Percentiles rank a stretch among this genome's conserved stretches.
Conservation (phyloP, 1,284 basidiomycete species). For the Sporisorium graminicola region DNA sequence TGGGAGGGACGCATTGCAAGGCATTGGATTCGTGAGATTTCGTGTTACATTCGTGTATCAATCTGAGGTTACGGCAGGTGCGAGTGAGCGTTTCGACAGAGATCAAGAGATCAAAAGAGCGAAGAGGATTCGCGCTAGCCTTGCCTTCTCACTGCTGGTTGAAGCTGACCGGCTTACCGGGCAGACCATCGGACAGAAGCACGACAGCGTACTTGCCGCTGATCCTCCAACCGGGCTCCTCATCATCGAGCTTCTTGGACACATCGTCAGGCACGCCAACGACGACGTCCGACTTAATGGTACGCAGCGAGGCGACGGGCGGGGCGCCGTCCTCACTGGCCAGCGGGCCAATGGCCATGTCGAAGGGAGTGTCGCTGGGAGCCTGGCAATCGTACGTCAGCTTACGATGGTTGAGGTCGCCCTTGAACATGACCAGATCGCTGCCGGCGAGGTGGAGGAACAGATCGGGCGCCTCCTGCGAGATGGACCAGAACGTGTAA, state of each 20-base stretch:
- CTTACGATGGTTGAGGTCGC: constrained; percentile 89
- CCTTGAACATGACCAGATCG: constrained; percentile 96
- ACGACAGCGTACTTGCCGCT: constrained; percentile 80
- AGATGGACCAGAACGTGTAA: constrained; percentile 81
- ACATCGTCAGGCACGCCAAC: constrained; percentile 80
- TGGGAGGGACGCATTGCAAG: too few relatives aligned
- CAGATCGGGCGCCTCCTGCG: constrained; percentile 79
- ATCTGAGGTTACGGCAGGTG: too few relatives aligned
- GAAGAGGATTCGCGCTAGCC: too few relatives aligned
- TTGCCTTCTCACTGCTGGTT: constrained; percentile 40
- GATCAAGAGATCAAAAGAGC: too few relatives aligned
- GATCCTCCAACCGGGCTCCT: constrained; percentile 82
- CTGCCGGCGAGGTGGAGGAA: constrained; percentile 91
- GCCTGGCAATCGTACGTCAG: constrained; percentile 75
- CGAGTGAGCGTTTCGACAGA: too few relatives aligned
- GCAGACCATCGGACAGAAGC: constrained; percentile 54
- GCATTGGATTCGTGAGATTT: not conserved
- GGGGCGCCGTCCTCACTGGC: constrained; percentile 89
- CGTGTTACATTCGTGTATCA: constrained; percentile 4
- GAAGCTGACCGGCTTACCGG: constrained; percentile 51
- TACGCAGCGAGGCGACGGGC: constrained; percentile 73
- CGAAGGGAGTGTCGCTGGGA: constrained; percentile 89
- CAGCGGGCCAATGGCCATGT: constrained; percentile 92
- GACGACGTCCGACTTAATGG: constrained; percentile 75
- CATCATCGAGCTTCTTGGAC: constrained; percentile 77